Conservation (phyloP, 2,329 filamentous ascomycete species). For the Cercospora citrullina region DNA sequence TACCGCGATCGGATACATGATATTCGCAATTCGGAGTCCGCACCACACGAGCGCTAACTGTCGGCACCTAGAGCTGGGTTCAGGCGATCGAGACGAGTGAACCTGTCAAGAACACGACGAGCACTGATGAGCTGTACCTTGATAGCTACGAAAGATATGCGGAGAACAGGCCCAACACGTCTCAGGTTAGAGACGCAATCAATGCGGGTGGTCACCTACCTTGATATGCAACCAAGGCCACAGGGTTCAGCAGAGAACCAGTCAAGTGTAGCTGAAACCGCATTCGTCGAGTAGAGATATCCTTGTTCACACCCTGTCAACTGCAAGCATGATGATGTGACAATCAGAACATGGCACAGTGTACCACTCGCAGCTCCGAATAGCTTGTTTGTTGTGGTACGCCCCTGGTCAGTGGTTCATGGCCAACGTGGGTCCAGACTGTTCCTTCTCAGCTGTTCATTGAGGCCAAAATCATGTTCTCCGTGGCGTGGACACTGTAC, state of each 20-base stretch:
- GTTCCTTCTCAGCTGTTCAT: background rate
- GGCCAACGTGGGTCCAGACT: background rate
- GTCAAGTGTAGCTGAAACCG: background rate
- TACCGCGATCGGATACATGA: background rate
- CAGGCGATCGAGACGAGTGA: slow-evolving; percentile 66
- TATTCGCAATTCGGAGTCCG: background rate
- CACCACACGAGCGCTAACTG: background rate
- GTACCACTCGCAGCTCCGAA: background rate
- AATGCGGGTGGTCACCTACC: slow-evolving; percentile 58
- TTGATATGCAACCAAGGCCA: slow-evolving; percentile 30
- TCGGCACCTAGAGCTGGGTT: slow-evolving; percentile 56
- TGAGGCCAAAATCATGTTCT: too few relatives aligned
- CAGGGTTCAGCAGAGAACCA: background rate
- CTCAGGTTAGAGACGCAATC: slow-evolving; percentile 59
- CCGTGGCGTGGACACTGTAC: too few relatives aligned
- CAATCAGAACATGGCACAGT: background rate
- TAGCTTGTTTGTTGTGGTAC: background rate
- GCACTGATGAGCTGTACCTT: slow-evolving; percentile 63
- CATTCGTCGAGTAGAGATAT: background rate
- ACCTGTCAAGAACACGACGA: slow-evolving; percentile 67
- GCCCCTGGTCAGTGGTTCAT: background rate
- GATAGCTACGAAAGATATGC: slow-evolving; percentile 66
- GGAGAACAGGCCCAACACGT: slow-evolving; percentile 62
- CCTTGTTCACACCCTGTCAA: background rate
- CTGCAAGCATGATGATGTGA: background rate